A percentile compares a stretch with the other conserved stretches of the same genome.
phyloP scores from a whole-genome alignment of 257 asterid genomes.

The Nicotiana tomentosiformis region DNA sequence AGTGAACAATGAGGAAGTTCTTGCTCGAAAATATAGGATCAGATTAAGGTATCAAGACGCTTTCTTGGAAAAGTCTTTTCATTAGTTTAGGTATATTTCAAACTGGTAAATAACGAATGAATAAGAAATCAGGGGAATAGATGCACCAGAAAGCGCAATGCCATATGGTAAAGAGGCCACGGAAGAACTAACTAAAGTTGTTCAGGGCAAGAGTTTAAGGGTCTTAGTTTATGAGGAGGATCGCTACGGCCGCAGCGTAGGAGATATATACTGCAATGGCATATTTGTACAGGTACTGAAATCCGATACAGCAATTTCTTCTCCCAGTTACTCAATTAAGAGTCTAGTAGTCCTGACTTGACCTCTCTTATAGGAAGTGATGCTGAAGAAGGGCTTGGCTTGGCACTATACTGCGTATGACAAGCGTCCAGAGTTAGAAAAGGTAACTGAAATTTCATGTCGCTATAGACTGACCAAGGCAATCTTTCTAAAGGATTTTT shows the following conservation, averaged over 20 bases:
- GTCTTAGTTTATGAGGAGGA: slow-evolving; percentile 67
- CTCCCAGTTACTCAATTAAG: not conserved
- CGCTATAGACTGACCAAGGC: not conserved
- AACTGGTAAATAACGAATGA: not conserved
- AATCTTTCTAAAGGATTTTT: not conserved
- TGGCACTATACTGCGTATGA: slow-evolving; percentile 94
- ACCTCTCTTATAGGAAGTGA: slow-evolving; percentile 45
- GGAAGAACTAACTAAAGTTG: slow-evolving; percentile 60
- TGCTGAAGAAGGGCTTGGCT: slow-evolving; percentile 91
- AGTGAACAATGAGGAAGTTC: slow-evolving; percentile 59
- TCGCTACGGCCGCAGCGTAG: slow-evolving; percentile 79
- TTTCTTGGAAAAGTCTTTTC: not conserved
- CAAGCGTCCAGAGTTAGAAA: slow-evolving; percentile 59
- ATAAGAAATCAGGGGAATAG: slow-evolving; percentile 66
- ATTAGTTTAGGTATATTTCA: not conserved
- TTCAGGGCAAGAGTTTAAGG: slow-evolving; percentile 58
- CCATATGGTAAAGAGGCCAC: slow-evolving; percentile 80
- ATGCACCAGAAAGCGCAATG: slow-evolving; percentile 89
- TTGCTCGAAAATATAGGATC: slow-evolving; percentile 80
- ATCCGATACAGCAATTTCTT: not conserved
- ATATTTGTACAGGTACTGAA: slow-evolving; percentile 73
- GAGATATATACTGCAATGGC: slow-evolving; percentile 82
- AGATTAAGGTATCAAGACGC: slow-evolving; percentile 57
- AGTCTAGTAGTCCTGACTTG: not conserved
- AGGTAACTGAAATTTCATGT: slow-evolving; percentile 32